Conservation (phyloP, 768 basidiomycete genomes). For the Boletus rubroflammeus region DNA sequence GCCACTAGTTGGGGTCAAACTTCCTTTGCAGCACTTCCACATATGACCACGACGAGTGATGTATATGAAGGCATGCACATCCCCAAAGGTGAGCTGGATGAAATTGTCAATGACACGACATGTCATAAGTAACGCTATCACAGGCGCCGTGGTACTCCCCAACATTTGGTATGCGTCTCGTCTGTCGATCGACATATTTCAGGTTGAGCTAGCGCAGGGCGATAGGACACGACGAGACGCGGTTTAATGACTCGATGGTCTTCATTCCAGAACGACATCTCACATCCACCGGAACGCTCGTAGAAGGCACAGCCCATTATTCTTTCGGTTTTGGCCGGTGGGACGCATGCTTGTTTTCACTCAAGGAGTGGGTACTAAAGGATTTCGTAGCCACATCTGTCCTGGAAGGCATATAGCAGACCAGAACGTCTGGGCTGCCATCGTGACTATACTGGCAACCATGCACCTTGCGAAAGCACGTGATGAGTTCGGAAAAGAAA, state of each 20-base stretch:
- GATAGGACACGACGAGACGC: conserved; percentile 46
- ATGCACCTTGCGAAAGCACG: conserved; percentile 25
- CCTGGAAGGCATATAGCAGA: conserved; percentile 35
- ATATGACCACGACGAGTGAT: conserved; percentile 22
- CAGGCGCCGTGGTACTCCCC: conserved; percentile 21
- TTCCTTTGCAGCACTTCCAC: conserved; percentile 19
- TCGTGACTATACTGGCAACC: conserved; percentile 31
- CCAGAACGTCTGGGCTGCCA: conserved; percentile 30
- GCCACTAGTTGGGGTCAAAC: not conserved
- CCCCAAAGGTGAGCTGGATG: conserved; percentile 21
- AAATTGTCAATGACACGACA: not conserved
- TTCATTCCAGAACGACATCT: conserved; percentile 60
- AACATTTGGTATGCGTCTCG: conserved; percentile 26
- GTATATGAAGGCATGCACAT: conserved; percentile 30
- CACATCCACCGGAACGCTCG: conserved; percentile 12
- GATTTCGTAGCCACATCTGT: conserved; percentile 26
- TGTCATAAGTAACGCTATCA: not conserved
- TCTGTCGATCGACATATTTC: not conserved
- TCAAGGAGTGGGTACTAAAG: not conserved
- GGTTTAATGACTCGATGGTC: conserved; percentile 48
- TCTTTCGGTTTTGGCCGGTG: conserved; percentile 30
- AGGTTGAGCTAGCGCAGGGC: conserved; percentile 30
- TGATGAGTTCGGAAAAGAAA: conserved; percentile 31
- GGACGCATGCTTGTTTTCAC: not conserved
- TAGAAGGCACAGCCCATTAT: not conserved